A percentile compares a stretch with the other conserved stretches of the same genome.
These are phyloP conservation scores for Heliosperma pusillum DNA, from an alignment of 148 eudicot species.

Conservation along the genomic window DNA sequence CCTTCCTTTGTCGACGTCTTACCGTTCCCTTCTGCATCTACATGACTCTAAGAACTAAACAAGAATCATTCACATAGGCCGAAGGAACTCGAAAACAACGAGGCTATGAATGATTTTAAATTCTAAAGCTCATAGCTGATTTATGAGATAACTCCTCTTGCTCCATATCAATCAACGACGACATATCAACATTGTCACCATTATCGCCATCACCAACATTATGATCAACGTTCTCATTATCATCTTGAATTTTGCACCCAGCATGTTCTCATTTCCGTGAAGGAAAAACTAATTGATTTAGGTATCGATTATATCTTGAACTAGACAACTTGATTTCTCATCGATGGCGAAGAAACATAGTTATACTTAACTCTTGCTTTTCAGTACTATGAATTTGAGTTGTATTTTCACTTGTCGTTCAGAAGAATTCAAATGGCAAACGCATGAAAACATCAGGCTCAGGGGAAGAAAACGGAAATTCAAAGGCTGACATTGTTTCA, in stretches of 20 bases:
- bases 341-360: neutral
- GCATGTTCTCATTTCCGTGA: neutral
- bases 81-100: neutral
- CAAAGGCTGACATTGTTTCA: constrained; percentile 59
- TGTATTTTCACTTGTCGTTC: constrained; percentile 14
- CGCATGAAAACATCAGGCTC: constrained; percentile 50
- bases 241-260: neutral
- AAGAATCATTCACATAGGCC: neutral
- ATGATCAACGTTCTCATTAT: neutral
- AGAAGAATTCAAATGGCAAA: constrained; percentile 56
- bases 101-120: constrained; percentile 21
- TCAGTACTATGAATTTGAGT: constrained; percentile 5
- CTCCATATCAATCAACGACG: constrained; percentile 40
- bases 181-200: constrained; percentile 3
- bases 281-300: neutral
- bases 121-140: constrained; percentile 46
- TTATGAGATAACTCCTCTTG: constrained; percentile 44
- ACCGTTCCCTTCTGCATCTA: constrained; percentile 32
- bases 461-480: constrained; percentile 42
- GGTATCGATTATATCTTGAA: neutral
- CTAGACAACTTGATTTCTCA: neutral
- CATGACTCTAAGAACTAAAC: neutral
- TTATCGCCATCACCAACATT: constrained; percentile 19
- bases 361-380: neutral
- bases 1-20: constrained; percentile 47